phyloP scores from a whole-genome alignment of 2,329 filamentous ascomycete genomes.

The Pezicula neosporulosa region DNA sequence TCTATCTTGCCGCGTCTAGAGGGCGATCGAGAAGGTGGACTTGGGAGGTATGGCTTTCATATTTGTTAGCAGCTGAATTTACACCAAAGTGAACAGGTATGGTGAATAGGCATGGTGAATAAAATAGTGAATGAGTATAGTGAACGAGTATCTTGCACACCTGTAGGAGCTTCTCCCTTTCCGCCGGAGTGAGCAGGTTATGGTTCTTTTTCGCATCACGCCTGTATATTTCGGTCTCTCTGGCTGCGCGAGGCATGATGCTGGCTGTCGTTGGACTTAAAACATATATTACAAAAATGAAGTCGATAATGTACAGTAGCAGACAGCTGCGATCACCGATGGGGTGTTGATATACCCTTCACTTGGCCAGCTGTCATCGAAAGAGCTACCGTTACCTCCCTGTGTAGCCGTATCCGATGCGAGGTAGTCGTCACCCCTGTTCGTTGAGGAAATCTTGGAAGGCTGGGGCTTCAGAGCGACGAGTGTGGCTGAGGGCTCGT shows the following conservation, averaged over 20 bases:
- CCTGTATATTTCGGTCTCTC: constrained; percentile 40
- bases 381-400: no score
- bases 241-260: constrained; percentile 21
- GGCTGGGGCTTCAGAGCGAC: background rate
- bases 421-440: background rate
- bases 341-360: background rate
- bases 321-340: background rate
- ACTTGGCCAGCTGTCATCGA: background rate
- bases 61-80: constrained; percentile 2
- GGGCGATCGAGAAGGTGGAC: constrained; percentile 17
- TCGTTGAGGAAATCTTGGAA: constrained; percentile 1
- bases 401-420: no score
- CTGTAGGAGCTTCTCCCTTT: constrained; percentile 42
- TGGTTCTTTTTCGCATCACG: constrained; percentile 41
- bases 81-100: background rate
- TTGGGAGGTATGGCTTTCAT: constrained; percentile 28
- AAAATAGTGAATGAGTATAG: no score
- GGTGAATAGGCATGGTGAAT: no score
- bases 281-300: background rate
- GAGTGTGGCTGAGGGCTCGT: background rate
- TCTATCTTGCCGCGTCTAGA: constrained; percentile 20
- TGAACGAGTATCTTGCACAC: constrained; percentile 24
- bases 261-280: no score
- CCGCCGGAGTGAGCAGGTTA: constrained; percentile 37
- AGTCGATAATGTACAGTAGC: background rate